These are phyloP conservation scores for Amphirosellinia nigrospora DNA, from an alignment of 495 filamentous ascomycete species.

Conservation along the genomic window DNA sequence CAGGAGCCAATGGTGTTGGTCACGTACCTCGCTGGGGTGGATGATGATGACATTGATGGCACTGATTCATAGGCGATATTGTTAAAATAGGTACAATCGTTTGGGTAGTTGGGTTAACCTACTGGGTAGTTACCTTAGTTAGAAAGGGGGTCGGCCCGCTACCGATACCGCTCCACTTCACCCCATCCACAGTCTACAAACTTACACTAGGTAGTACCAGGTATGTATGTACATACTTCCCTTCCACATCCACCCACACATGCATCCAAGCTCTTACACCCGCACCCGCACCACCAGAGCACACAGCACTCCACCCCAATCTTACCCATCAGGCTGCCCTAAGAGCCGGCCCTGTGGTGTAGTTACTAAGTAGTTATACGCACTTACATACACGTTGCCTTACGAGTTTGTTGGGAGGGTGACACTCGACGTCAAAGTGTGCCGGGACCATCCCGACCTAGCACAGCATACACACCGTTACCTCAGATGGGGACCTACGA, in stretches of 20 bases:
- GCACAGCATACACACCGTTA: constrained; percentile 16
- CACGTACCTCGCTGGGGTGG: constrained; percentile 1
- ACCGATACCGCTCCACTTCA: constrained; percentile 23
- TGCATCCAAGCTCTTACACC: too few relatives aligned
- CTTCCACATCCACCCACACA: too few relatives aligned
- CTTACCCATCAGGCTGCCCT: constrained; percentile 2
- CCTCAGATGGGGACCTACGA: neutral
- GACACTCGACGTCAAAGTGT: constrained; percentile 1
- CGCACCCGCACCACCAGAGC: constrained; percentile 2
- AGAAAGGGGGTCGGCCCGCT: constrained; percentile 19
- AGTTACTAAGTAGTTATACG: too few relatives aligned
- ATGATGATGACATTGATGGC: neutral
- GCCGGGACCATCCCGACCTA: constrained; percentile 21
- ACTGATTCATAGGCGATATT: neutral
- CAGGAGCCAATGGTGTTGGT: neutral
- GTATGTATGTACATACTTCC: too few relatives aligned
- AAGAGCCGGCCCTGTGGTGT: neutral
- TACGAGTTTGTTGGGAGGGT: neutral
- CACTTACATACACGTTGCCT: neutral
- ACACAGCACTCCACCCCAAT: neutral
- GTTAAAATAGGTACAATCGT: neutral
- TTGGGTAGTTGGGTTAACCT: too few relatives aligned
- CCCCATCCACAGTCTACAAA: neutral
- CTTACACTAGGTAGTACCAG: too few relatives aligned
- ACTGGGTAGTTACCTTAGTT: neutral